A percentile compares a stretch with the other conserved stretches of the same genome.
Conservation (phyloP, 2,329 filamentous ascomycete genomes). For the Colletotrichum liriopes region DNA sequence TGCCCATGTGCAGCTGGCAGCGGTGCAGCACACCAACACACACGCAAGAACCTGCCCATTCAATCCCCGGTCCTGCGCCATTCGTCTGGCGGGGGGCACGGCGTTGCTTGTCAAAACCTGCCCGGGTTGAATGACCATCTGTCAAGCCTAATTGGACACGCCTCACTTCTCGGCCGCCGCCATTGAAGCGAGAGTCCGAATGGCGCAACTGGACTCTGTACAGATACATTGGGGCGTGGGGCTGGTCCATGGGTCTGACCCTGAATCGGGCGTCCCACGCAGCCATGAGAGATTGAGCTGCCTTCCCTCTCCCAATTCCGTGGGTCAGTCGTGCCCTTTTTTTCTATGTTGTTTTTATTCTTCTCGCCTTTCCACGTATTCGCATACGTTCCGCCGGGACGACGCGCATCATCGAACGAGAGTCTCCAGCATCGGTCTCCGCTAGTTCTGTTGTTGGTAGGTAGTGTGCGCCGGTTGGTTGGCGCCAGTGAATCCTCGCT, state of each 20-base stretch:
- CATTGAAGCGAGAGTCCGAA: slow-evolving; percentile 18
- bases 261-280: slow-evolving; percentile 9
- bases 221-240: slow-evolving; percentile 13
- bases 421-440: neutral
- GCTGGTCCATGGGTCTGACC: neutral
- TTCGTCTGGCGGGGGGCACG: slow-evolving; percentile 5
- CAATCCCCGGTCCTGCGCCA: slow-evolving; percentile 15
- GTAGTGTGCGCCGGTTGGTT: neutral
- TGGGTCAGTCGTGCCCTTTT: neutral
- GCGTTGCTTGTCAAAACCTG: neutral
- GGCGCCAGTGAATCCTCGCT: neutral
- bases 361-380: slow-evolving; percentile 13
- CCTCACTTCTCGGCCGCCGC: slow-evolving; percentile 18
- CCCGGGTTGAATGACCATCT: slow-evolving; percentile 31
- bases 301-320: neutral
- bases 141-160: slow-evolving; percentile 13
- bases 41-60: slow-evolving; percentile 31
- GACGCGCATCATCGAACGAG: neutral
- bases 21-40: slow-evolving; percentile 1
- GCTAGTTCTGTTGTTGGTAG: neutral
- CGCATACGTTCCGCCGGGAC: neutral
- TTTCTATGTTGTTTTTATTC: neutral
- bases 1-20: slow-evolving; percentile 17
- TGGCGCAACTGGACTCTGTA: slow-evolving; percentile 7
- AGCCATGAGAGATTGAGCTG: slow-evolving; percentile 5